Conservation (phyloP, 1,284 basidiomycete species). For the Stereum hirsutum region DNA sequence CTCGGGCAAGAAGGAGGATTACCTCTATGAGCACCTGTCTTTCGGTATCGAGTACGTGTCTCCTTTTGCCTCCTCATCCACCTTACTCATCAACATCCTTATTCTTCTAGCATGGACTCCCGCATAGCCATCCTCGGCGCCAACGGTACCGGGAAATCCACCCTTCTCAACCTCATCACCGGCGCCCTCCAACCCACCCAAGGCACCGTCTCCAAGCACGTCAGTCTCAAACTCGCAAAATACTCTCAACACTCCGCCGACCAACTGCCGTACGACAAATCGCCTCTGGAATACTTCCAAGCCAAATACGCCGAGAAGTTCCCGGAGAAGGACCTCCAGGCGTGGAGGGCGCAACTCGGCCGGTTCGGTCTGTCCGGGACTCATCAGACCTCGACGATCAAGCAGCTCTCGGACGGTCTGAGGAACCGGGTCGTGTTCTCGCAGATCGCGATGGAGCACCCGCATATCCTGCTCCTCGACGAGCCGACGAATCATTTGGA, state of each 20-base stretch:
- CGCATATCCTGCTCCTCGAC: constrained; percentile 82
- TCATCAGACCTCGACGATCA: constrained; percentile 92
- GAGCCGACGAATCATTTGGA: constrained; percentile 94
- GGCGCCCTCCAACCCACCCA: constrained; percentile 73
- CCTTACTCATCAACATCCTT: not conserved
- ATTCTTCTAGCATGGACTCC: constrained; percentile 74
- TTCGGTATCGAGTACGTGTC: constrained; percentile 87
- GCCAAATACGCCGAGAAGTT: constrained; percentile 72
- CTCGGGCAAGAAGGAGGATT: constrained; percentile 83
- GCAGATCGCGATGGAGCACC: constrained; percentile 90
- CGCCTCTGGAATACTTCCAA: constrained; percentile 95
- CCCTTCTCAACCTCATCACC: constrained; percentile 92
- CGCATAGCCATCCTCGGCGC: constrained; percentile 96
- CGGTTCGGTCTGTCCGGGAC: constrained; percentile 92
- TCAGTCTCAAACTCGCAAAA: constrained; percentile 88
- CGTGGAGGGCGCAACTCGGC: constrained; percentile 91
- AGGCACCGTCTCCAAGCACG: constrained; percentile 86
- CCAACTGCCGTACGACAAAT: constrained; percentile 91
- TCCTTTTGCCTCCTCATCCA: constrained; percentile 4
- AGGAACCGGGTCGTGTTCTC: constrained; percentile 94
- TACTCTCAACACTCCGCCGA: constrained; percentile 99
- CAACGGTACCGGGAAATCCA: constrained; percentile 98
- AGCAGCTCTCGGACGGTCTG: constrained; percentile 91
- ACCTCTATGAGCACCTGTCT: constrained; percentile 80
- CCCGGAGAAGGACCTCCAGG: constrained; percentile 90